phyloP scores from a whole-genome alignment of 106 monocot genomes.

The Dendrobium catenatum region DNA sequence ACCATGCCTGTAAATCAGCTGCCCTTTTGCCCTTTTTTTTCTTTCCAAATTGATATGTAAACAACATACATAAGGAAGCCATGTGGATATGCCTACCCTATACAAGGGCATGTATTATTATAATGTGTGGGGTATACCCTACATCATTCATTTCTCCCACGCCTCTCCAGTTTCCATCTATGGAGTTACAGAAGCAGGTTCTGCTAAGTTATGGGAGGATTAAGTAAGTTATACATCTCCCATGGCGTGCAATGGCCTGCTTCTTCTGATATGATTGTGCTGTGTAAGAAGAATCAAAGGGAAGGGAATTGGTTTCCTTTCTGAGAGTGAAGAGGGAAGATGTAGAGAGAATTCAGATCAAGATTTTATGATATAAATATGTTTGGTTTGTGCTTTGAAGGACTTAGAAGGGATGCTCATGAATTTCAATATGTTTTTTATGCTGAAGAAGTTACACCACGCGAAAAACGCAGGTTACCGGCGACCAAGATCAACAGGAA shows the following conservation, averaged over 20 bases:
- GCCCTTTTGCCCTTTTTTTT: neutral
- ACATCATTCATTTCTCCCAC: constrained; percentile 2
- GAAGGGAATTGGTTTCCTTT: neutral
- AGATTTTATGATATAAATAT: too few species aligned
- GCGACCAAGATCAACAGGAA: too few species aligned
- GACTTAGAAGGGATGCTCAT: too few species aligned
- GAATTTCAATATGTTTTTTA: too few species aligned
- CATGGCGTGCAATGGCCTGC: too few species aligned
- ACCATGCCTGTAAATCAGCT: neutral
- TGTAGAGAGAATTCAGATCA: too few species aligned
- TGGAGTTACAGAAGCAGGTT: neutral
- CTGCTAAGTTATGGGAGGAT: neutral
- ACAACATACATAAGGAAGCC: neutral
- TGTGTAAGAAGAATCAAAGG: neutral
- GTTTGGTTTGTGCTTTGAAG: too few species aligned
- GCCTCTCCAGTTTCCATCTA: neutral
- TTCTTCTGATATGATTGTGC: too few species aligned
- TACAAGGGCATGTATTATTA: neutral
- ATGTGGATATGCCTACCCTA: neutral
- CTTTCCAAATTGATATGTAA: neutral
- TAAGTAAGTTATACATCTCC: neutral
- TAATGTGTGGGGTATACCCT: neutral
- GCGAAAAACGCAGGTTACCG: too few species aligned
- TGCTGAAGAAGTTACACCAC: too few species aligned
- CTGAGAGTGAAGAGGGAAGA: neutral